Conservation (phyloP, 2,329 filamentous ascomycete genomes). For the Aspergillus awamori region DNA sequence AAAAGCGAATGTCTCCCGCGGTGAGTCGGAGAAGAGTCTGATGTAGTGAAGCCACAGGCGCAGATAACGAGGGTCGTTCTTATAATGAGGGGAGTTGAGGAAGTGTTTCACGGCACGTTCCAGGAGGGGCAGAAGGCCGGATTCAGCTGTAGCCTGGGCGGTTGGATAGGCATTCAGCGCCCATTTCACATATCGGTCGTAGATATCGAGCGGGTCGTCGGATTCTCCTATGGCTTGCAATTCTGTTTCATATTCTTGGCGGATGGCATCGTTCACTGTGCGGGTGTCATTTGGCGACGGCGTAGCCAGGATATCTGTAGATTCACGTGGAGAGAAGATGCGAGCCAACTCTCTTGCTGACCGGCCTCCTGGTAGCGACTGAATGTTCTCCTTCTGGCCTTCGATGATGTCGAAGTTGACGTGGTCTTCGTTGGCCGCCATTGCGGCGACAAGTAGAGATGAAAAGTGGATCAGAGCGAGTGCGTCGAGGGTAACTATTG, state of each 20-base stretch:
- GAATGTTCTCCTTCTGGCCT: constrained; percentile 96
- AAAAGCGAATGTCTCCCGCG: constrained; percentile 89
- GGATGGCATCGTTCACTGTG: constrained; percentile 75
- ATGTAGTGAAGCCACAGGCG: constrained; percentile 96
- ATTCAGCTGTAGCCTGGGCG: constrained; percentile 85
- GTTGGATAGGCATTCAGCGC: constrained; percentile 93
- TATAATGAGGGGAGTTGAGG: constrained; percentile 82
- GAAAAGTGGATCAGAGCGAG: background rate
- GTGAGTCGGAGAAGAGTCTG: constrained; percentile 86
- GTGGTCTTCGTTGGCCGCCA: constrained; percentile 48
- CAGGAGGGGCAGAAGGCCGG: constrained; percentile 83
- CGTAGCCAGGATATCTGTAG: constrained; percentile 57
- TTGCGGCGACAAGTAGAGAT: constrained; percentile 53
- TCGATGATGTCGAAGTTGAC: constrained; percentile 87
- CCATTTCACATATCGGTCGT: constrained; percentile 96
- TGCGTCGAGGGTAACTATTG: background rate
- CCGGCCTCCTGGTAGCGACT: constrained; percentile 82
- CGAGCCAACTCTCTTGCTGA: constrained; percentile 88
- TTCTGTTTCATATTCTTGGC: constrained; percentile 85
- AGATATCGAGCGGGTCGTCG: constrained; percentile 93
- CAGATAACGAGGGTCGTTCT: constrained; percentile 90
- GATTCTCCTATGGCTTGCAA: constrained; percentile 77
- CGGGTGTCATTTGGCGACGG: constrained; percentile 72
- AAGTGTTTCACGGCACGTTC: constrained; percentile 93
- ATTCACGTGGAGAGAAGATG: constrained; percentile 59